A percentile compares a stretch with the other conserved stretches of the same genome.
Conservation (phyloP, 2,329 filamentous ascomycete genomes). For the Fusarium buxicola region DNA sequence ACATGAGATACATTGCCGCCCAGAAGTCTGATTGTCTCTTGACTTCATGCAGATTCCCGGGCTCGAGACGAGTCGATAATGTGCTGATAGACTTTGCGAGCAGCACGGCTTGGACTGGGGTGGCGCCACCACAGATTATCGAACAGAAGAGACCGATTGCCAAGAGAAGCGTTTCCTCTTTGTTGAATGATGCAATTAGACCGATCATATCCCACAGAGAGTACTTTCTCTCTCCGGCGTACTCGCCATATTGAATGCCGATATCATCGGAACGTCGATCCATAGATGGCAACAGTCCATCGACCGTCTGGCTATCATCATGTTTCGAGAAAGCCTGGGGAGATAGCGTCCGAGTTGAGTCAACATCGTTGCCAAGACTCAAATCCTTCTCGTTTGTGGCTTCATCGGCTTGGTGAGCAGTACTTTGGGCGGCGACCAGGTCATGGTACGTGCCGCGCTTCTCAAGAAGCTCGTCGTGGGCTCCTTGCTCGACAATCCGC, state of each 20-base stretch:
- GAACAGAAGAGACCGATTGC: conserved; percentile 14
- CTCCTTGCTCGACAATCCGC: conserved; percentile 67
- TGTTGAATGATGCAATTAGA: conserved; percentile 20
- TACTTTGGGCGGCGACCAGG: conserved; percentile 24
- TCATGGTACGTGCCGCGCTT: conserved; percentile 10
- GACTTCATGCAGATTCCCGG: not conserved
- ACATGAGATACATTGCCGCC: conserved; percentile 61
- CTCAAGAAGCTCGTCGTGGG: conserved; percentile 62
- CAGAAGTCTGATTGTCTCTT: conserved; percentile 55
- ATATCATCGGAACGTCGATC: too few species aligned
- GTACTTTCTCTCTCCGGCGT: too few species aligned
- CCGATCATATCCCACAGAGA: conserved; percentile 8
- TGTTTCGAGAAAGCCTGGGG: too few species aligned
- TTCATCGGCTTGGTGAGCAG: not conserved
- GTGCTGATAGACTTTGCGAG: conserved; percentile 41
- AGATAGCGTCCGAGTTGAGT: too few species aligned
- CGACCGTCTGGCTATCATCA: too few species aligned
- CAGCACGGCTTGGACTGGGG: conserved; percentile 47
- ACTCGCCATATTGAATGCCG: too few species aligned
- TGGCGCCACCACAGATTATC: conserved; percentile 39
- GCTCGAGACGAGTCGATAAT: conserved; percentile 28
- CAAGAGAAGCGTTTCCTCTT: not conserved
- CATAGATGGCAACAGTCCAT: too few species aligned
- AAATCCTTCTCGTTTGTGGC: not conserved
- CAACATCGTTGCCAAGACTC: not conserved